Evolutionary conservation across 2,329 filamentous ascomycete species (phyloP).

Genomic region (Coniochaeta pulveracea): DNA sequence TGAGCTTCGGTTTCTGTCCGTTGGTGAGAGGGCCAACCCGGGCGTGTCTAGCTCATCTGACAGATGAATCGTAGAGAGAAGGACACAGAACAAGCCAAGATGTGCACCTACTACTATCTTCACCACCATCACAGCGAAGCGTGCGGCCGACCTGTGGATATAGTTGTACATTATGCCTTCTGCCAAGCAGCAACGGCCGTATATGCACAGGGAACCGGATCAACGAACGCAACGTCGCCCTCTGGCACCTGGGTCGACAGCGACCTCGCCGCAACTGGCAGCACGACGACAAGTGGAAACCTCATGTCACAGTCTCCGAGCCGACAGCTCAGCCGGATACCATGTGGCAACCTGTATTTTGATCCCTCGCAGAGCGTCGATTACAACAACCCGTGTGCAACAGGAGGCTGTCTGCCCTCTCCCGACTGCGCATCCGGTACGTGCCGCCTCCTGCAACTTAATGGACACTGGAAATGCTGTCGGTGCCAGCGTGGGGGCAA

Average conservation of each 20-base stretch:
- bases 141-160: constrained; percentile 27
- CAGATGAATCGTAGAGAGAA: neutral
- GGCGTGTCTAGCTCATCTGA: no score
- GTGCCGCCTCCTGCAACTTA: constrained; percentile 36
- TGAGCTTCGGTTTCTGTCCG: no score
- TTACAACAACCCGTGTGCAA: constrained; percentile 30
- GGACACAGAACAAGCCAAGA: constrained; percentile 13
- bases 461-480: constrained; percentile 38
- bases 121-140: constrained; percentile 38
- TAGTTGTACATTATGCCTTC: constrained; percentile 30
- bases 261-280: constrained; percentile 9
- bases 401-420: constrained; percentile 31
- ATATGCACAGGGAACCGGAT: neutral
- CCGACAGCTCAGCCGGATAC: constrained; percentile 5
- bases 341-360: constrained; percentile 19
- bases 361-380: constrained; percentile 21
- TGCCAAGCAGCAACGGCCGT: constrained; percentile 22
- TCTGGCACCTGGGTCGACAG: no score
- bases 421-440: constrained; percentile 33
- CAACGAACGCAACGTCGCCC: constrained; percentile 15
- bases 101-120: constrained; percentile 39
- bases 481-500: constrained; percentile 34
- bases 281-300: constrained; percentile 9
- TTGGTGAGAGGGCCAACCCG: no score
- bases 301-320: no score